Base-by-base conservation (phyloP, 1,284 basidiomycete genomes). In the Tetrapyrgos nigripes region DNA sequence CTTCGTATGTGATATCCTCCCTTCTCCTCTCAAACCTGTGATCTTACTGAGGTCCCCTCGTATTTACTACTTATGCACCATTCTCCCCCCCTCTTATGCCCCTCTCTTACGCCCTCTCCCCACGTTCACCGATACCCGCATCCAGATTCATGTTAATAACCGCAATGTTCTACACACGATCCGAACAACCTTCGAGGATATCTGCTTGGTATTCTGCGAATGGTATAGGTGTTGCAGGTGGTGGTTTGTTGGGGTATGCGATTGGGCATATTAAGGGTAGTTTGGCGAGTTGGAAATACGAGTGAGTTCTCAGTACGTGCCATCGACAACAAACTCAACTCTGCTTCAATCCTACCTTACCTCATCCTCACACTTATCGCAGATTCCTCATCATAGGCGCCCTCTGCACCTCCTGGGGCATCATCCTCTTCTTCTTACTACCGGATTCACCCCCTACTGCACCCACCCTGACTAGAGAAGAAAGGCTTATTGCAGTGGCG, bases 161-260 rank as follows among this genome's bases (percentile, higher is more conserved):
- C 23, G 62, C 68, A 21, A 74, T 73, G 72, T 79, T 73, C 58
- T 81, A 80, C 64, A 78, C 72, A 14, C 68, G 72, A 6, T 62
- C 59, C n/a, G 76, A 80, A 64, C 75, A 77, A 53, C 71, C 73
- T 14, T 64, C 67, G 2, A 66, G 77, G 4, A 75, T 78, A 19
- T 58, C 61, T 11, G 56, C 47, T 19, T 62, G 63, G 60, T 62
- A 64, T 45, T 55, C 61, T 23, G 60, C 60, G 11, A 69, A 69
- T 47, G 68, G 68, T 6, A 24, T 69, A 29, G 68, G 68, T 21
- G 64, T 68, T 33, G 66, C 66, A 23, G 61, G 56, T 21, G 68
- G 68, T 28, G 68, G 68, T 5, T 50, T 68, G 21, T 46, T 70
- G 4, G 68, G 67, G 4, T 66, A 65, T 53, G 65, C 44, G 4